Evolutionary conservation across 257 asterid genomes (phyloP).

Genomic region (Lantana camara): DNA sequence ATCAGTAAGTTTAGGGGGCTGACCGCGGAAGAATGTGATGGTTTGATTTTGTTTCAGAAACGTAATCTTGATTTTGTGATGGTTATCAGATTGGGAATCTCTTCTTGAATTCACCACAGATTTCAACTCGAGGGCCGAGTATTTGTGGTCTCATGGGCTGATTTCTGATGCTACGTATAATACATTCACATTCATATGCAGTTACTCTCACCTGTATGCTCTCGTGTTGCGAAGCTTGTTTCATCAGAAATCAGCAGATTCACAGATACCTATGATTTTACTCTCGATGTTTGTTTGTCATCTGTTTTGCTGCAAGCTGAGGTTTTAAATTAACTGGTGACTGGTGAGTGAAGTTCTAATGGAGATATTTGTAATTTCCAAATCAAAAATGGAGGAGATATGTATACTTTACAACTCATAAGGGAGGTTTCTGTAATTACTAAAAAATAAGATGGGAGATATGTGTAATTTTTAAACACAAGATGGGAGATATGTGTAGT

Average conservation of each 20-base stretch:
- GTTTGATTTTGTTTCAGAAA: neutral
- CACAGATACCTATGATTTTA: conserved; percentile 60
- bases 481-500: too few relatives aligned
- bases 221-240: conserved; percentile 32
- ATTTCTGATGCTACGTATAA: conserved; percentile 62
- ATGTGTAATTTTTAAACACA: too few relatives aligned
- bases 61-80: conserved; percentile 9
- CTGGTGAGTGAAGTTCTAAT: conserved; percentile 30
- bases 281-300: conserved; percentile 74
- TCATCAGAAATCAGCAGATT: conserved; percentile 43
- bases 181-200: conserved; percentile 50
- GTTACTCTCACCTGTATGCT: conserved; percentile 53
- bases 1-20: too few relatives aligned
- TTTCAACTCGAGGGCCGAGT: conserved; percentile 62
- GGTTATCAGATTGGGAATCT: conserved; percentile 75
- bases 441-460: too few relatives aligned
- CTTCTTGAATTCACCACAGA: conserved; percentile 66
- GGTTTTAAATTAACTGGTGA: conserved; percentile 46
- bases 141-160: conserved; percentile 79
- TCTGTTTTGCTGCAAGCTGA: conserved; percentile 55
- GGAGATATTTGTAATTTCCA: too few relatives aligned
- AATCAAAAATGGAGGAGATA: too few relatives aligned
- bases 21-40: too few relatives aligned
- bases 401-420: too few relatives aligned
- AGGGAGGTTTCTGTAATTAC: too few relatives aligned